Conservation (phyloP, 2,329 filamentous ascomycete species). For the Neobulgaria alba region DNA sequence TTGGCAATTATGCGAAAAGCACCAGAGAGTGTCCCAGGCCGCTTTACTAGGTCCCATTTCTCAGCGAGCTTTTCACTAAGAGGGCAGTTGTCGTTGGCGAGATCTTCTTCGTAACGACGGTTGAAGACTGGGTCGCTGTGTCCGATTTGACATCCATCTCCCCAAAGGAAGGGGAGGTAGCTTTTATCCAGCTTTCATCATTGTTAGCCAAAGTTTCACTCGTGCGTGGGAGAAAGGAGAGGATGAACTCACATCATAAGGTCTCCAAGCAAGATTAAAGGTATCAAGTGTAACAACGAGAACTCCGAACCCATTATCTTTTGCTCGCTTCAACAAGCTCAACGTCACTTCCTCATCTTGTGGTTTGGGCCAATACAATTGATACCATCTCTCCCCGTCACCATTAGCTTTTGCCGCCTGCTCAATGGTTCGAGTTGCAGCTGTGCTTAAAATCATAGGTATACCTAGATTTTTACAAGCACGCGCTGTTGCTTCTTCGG, state of each 20-base stretch:
- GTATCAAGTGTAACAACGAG: slow-evolving; percentile 69
- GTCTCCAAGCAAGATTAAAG: slow-evolving; percentile 60
- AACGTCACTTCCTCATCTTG: slow-evolving; percentile 55
- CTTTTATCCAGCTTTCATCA: neutral
- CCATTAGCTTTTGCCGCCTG: slow-evolving; percentile 53
- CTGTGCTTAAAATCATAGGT: slow-evolving; percentile 61
- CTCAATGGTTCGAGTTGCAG: slow-evolving; percentile 44
- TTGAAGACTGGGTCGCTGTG: neutral
- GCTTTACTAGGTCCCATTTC: neutral
- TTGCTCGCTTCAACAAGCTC: slow-evolving; percentile 53
- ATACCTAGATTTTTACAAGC: slow-evolving; percentile 52
- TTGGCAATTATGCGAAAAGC: neutral
- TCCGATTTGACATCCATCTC: neutral
- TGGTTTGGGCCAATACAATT: slow-evolving; percentile 60
- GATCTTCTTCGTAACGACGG: neutral
- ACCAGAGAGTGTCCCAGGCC: neutral
- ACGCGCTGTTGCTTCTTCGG: slow-evolving; percentile 54
- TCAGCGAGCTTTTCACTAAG: neutral
- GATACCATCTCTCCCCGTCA: slow-evolving; percentile 56
- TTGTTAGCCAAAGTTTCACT: too few relatives aligned
- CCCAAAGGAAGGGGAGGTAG: neutral
- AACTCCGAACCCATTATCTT: slow-evolving; percentile 51
- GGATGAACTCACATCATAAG: slow-evolving; percentile 37
- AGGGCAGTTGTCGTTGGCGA: neutral
- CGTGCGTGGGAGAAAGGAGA: neutral